phyloP scores from a whole-genome alignment of 352 stramenopile genomes.

The Peronospora belbahrii region DNA sequence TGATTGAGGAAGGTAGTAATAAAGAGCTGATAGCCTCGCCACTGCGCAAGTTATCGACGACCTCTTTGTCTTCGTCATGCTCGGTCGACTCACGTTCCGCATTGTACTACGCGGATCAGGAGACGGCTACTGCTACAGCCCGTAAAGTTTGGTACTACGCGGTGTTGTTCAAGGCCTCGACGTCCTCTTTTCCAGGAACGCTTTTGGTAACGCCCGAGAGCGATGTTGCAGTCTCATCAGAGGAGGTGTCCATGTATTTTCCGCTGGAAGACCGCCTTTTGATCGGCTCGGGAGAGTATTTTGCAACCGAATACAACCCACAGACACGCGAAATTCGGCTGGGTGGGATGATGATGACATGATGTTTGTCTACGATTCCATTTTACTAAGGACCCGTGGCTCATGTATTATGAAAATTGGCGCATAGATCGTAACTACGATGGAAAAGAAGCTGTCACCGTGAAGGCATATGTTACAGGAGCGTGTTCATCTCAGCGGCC shows the following conservation, averaged over 20 bases:
- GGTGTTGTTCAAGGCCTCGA: constrained; percentile 56
- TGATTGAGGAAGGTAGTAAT: constrained; percentile 3
- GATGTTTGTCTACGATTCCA: background rate
- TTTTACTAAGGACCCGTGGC: background rate
- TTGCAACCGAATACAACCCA: constrained; percentile 32
- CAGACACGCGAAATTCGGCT: constrained; percentile 36
- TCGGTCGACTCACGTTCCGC: constrained; percentile 8
- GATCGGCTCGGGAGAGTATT: constrained; percentile 52
- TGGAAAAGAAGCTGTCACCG: constrained; percentile 25
- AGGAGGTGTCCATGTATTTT: constrained; percentile 53
- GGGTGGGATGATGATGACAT: constrained; percentile 20
- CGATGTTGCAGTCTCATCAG: constrained; percentile 27
- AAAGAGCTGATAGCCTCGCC: background rate
- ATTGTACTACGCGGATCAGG: constrained; percentile 27
- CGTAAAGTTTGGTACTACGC: constrained; percentile 70
- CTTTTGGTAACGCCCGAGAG: constrained; percentile 37
- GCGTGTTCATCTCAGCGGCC: constrained; percentile 35
- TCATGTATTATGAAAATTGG: constrained; percentile 2
- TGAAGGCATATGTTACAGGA: constrained; percentile 47
- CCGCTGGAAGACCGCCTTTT: constrained; percentile 49
- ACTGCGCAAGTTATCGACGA: constrained; percentile 16
- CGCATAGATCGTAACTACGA: constrained; percentile 56
- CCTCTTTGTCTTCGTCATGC: constrained; percentile 6
- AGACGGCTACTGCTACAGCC: constrained; percentile 12
- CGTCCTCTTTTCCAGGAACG: constrained; percentile 38